These are phyloP conservation scores for Astrothelium macrocarpum DNA, from an alignment of 495 filamentous ascomycete genomes.

Conservation along the genomic window DNA sequence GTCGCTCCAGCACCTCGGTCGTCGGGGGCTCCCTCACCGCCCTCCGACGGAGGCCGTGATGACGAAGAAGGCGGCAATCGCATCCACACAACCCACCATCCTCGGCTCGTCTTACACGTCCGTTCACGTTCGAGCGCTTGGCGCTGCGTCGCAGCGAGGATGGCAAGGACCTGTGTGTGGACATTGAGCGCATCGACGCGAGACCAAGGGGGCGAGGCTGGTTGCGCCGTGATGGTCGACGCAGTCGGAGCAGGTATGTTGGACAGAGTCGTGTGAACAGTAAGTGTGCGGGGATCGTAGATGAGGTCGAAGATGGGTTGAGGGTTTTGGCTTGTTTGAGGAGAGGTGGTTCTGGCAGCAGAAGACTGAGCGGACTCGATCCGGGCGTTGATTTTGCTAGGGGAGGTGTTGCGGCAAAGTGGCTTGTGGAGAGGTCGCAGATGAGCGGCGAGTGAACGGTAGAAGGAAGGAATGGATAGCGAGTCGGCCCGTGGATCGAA, in stretches of 20 bases:
- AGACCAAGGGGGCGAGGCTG: constrained; percentile 45
- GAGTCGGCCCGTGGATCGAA: constrained; percentile 63
- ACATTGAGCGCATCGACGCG: constrained; percentile 84
- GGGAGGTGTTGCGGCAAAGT: constrained; percentile 56
- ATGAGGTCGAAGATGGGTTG: constrained; percentile 67
- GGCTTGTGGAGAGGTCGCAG: constrained; percentile 67
- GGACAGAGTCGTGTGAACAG: constrained; percentile 74
- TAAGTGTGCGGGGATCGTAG: constrained; percentile 69
- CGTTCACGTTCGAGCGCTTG: constrained; percentile 59
- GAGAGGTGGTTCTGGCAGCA: constrained; percentile 32
- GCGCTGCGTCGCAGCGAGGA: constrained; percentile 53
- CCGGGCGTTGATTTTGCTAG: constrained; percentile 40
- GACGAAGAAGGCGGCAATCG: constrained; percentile 45
- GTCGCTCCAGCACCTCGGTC: background rate
- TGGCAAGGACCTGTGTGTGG: constrained; percentile 74
- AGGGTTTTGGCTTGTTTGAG: constrained; percentile 40
- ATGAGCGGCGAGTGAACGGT: constrained; percentile 72
- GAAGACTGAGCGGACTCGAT: constrained; percentile 23
- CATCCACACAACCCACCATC: constrained; percentile 97
- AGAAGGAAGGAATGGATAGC: constrained; percentile 59
- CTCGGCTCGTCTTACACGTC: constrained; percentile 82
- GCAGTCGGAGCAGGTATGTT: constrained; percentile 66
- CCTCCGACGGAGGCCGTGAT: constrained; percentile 17
- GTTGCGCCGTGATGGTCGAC: constrained; percentile 22
- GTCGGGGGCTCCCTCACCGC: constrained; percentile 17